Conservation (phyloP, 106 monocot genomes). For the Dendrobium catenatum region DNA sequence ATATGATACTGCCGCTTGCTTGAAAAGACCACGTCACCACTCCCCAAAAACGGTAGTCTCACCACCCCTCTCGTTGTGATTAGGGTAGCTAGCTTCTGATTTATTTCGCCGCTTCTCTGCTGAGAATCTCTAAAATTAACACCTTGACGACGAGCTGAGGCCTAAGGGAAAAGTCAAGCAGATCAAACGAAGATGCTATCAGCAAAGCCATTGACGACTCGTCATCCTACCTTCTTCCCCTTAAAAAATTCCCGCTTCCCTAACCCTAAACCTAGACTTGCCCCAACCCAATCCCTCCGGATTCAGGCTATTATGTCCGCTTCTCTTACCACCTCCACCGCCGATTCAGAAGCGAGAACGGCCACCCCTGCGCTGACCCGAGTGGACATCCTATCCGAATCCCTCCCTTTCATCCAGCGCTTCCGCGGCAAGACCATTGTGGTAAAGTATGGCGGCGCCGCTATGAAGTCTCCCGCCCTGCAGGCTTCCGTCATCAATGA, state of each 20-base stretch:
- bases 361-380: conserved; percentile 38
- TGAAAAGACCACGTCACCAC: no score
- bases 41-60: no score
- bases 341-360: conserved; percentile 1
- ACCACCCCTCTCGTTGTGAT: neutral
- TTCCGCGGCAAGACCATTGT: conserved; percentile 88
- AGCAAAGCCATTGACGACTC: conserved; percentile 3
- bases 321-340: neutral
- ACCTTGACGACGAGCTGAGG: neutral
- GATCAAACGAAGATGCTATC: neutral
- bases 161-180: neutral
- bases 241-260: conserved; percentile 9
- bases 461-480: conserved; percentile 66
- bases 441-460: conserved; percentile 96
- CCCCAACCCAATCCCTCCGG: neutral
- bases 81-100: neutral
- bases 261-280: conserved; percentile 10
- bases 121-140: neutral
- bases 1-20: no score
- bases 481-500: conserved; percentile 69
- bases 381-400: conserved; percentile 88
- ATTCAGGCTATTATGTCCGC: neutral
- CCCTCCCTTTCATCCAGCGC: conserved; percentile 86
- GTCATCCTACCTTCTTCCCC: neutral
- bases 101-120: neutral